These are phyloP conservation scores for Russula dissimulans DNA, from an alignment of 768 basidiomycete genomes.

Conservation along the genomic window DNA sequence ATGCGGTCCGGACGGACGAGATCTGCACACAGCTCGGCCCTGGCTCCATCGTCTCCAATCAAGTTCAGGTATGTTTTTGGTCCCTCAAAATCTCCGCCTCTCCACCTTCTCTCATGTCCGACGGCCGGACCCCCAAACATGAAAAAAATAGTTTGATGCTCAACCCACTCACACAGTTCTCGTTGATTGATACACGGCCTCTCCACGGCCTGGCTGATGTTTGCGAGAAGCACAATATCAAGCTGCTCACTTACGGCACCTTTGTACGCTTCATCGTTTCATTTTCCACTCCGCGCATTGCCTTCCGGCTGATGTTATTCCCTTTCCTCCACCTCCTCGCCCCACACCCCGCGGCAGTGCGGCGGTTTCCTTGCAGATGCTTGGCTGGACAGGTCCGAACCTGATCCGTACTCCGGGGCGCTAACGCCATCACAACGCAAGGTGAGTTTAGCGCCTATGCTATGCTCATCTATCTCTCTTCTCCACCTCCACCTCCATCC, in stretches of 20 bases:
- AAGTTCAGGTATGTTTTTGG: conserved; percentile 58
- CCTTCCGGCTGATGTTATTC: conserved; percentile 13
- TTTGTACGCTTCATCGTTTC: conserved; percentile 38
- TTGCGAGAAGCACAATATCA: conserved; percentile 61
- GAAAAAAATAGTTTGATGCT: background rate
- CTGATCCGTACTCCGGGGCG: conserved; percentile 56
- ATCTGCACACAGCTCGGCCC: conserved; percentile 69
- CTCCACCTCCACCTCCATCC: background rate
- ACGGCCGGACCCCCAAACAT: background rate
- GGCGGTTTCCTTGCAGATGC: conserved; percentile 74
- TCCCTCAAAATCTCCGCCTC: background rate
- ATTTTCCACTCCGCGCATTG: background rate
- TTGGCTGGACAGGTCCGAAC: conserved; percentile 60
- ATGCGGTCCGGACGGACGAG: conserved; percentile 63
- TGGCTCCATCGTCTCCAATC: conserved; percentile 69
- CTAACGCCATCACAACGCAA: conserved; percentile 81
- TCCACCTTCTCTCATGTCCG: background rate
- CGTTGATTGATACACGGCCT: conserved; percentile 70
- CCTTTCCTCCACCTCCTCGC: background rate
- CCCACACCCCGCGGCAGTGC: conserved; percentile 39
- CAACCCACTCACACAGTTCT: conserved; percentile 43
- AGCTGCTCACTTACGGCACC: conserved; percentile 75
- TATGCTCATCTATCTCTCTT: background rate
- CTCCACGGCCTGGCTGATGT: conserved; percentile 70
- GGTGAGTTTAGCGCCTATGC: conserved; percentile 25